Evolutionary conservation across 169 alveolate species (phyloP).

Genomic region (Plasmodium knowlesi): DNA sequence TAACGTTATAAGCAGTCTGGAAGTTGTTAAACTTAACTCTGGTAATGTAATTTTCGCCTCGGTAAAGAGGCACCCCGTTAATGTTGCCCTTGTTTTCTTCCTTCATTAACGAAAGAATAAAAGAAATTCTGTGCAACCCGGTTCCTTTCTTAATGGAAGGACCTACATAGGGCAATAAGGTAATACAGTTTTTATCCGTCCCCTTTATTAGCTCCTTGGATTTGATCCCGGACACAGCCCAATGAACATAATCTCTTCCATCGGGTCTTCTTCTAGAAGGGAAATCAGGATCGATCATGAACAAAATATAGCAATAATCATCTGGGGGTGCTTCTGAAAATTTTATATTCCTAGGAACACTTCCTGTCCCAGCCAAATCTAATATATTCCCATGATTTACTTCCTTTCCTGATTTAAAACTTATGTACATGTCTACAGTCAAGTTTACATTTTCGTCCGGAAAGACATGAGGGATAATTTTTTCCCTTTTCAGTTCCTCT

Average conservation of each 20-base stretch:
- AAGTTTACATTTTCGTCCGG: conserved; percentile 53
- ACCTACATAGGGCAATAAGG: conserved; percentile 69
- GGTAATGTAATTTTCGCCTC: conserved; percentile 61
- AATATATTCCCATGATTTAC: conserved; percentile 54
- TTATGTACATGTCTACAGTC: conserved; percentile 35
- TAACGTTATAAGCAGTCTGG: conserved; percentile 26
- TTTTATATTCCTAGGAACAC: conserved; percentile 59
- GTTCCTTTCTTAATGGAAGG: conserved; percentile 74
- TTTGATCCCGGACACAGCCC: conserved; percentile 74
- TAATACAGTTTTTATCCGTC: conserved; percentile 41
- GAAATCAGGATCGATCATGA: conserved; percentile 69
- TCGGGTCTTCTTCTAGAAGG: conserved; percentile 74
- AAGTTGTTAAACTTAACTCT: conserved; percentile 70
- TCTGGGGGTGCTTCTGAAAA: conserved; percentile 75
- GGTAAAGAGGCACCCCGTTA: conserved; percentile 44
- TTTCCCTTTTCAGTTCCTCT: conserved; percentile 67
- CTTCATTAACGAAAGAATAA: conserved; percentile 50
- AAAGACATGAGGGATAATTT: conserved; percentile 65
- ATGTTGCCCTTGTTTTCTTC: conserved; percentile 54
- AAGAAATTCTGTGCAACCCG: conserved; percentile 61
- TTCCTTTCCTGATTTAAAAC: conserved; percentile 71
- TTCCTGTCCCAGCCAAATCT: conserved; percentile 68
- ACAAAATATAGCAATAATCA: conserved; percentile 62
- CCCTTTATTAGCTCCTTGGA: conserved; percentile 69
- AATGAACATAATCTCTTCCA: conserved; percentile 64